Base-by-base conservation (phyloP, 1,139 yeast species). In the Protomyces pachydermus region DNA sequence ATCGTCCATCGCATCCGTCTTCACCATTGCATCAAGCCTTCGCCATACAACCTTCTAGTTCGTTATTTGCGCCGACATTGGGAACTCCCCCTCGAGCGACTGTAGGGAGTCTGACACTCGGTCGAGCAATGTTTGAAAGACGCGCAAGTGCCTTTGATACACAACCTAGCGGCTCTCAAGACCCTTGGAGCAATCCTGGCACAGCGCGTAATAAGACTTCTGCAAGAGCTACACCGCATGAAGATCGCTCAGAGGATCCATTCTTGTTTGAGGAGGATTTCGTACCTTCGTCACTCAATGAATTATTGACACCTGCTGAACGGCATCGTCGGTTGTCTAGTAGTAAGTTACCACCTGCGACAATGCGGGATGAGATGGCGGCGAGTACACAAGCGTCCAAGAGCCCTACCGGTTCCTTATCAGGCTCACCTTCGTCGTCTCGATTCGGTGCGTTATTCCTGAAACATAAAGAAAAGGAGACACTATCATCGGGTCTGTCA, bases 231-330 rank as follows among this genome's bases (percentile, higher is more conserved):
- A 51, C 48, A 14, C 52, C 42, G 46, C 45, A 28, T 54, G 54
- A 80, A 75, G 38, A 78, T 78, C 54, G 83, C 82, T 0, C 74
- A 79, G 72, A 67, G 16, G 72, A 73, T 12, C 71, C 71, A 28
- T 72, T 71, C 45, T 74, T 80, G 20, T 81, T 79, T 70, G 86
- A 81, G 66, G 91, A 87, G 68, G 95, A 88, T 71, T 86, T 83
- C 70, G 88, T 89, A 1, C 96, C 96, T 1, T 84, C 86, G 0
- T 82, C 90, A 28, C 76, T 89, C 53, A 82, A 85, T 20, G 95
- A 88, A 70, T 77, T 88, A 62, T 76, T 89, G 56, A 88, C 96
- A 0, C 95, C 95, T 0, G 89, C 85, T 69, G 95, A 89, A 72
- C 76, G 86, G 35, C 77, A 79, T 68, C 77, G 95, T 66, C 79